Evolutionary conservation across 768 basidiomycete species (phyloP), one percentile per base, ranked within the genome.

Genomic region (Inosperma sp.): DNA sequence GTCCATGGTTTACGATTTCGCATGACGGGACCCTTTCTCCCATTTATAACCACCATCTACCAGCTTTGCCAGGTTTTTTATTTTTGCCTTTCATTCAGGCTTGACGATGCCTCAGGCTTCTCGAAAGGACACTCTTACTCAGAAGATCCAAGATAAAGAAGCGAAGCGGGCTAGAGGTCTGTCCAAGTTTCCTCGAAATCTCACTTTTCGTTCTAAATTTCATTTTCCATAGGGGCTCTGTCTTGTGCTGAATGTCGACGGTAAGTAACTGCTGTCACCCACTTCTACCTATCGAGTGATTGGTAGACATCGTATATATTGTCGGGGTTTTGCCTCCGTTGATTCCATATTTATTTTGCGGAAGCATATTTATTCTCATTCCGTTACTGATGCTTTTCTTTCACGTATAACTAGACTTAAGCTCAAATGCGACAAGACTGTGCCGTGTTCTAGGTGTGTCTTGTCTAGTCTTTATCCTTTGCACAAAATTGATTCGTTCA

Each of bases 351-450:
- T n/a, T 43, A 46, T 40, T 39, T 41, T 25, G 29, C 53, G 48
- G 48, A 37, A 23, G 34, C 21, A 41, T 34, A 33, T 7, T 36
- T 16, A 23, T 39, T 33, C 9, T 19, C 6, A 37, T 16, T 23
- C 54, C 40, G 31, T 17, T 2, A 27, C 46, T 31, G 39, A 27
- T 31, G 6, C 47, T 36, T 39, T 30, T 23, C 21, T 34, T 21
- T 36, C 33, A n/a, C 37, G 12, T 27, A 6, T 45, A 29, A 12
- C 16, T 57, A 84, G 83, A 23, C 72, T 86, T 33, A 85, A 86
- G 61, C 63, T 86, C 36, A 85, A 83, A 65, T 88, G 86, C 65
- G 84, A 88, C 67, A 88, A 88, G 66, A 84, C 78, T 3, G 78
- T 78, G 2, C 77, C 77, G 10, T 80, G 79, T 53, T 74, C 78